phyloP scores from a whole-genome alignment of 352 stramenopile species.

The Phytophthora pluvialis region DNA sequence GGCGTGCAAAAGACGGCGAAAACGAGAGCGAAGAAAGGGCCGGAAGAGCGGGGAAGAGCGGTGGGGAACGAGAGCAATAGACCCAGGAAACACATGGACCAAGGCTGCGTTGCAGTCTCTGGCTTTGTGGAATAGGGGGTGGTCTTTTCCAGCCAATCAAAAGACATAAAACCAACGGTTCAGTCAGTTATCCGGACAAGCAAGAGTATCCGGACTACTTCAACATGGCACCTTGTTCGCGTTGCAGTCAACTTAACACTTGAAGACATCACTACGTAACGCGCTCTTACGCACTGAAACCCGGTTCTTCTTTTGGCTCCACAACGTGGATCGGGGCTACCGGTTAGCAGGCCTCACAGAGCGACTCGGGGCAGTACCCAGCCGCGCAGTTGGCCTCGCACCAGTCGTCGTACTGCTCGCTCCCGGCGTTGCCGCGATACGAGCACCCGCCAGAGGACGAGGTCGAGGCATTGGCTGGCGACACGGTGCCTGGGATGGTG shows the following conservation, averaged over 20 bases:
- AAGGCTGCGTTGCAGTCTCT: conserved; percentile 23
- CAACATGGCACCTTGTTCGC: conserved; percentile 7
- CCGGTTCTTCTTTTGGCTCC: too few relatives aligned
- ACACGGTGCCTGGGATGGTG: conserved; percentile 10
- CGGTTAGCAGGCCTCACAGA: conserved; percentile 31
- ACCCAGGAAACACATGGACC: conserved; percentile 29
- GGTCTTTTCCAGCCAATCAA: conserved; percentile 8
- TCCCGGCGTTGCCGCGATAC: conserved; percentile 22
- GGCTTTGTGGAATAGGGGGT: conserved; percentile 16
- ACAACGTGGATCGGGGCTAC: neutral
- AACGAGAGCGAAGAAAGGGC: conserved; percentile 24
- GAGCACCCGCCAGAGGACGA: conserved; percentile 6
- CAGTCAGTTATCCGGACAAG: conserved; percentile 15
- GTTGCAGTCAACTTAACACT: neutral
- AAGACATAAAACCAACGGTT: neutral
- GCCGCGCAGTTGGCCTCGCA: conserved; percentile 37
- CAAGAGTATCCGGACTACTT: conserved; percentile 22
- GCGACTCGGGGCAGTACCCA: conserved; percentile 31
- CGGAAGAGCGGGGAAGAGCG: conserved; percentile 36
- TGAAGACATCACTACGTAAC: neutral
- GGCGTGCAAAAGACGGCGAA: conserved; percentile 25
- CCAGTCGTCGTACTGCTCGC: conserved; percentile 33
- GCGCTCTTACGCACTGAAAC: too few relatives aligned
- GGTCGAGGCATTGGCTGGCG: conserved; percentile 15
- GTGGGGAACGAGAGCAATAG: conserved; percentile 20